Base-by-base conservation (phyloP, 352 stramenopile genomes). In the Globisporangium irregulare region DNA sequence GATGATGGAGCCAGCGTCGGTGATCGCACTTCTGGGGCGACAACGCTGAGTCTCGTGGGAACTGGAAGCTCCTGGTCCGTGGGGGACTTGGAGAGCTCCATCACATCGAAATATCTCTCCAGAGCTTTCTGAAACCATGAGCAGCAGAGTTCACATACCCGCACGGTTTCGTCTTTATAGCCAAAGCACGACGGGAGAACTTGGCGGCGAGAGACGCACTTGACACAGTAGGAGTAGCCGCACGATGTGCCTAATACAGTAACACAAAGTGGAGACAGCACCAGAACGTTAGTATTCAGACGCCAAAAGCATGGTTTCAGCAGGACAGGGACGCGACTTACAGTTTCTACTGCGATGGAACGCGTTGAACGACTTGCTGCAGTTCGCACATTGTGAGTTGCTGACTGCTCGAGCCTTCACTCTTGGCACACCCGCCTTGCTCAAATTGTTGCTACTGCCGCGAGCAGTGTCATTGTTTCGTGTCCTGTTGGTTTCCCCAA, bases 301-400 rank as follows among this genome's bases (percentile, higher is more conserved):
- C 3, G 1, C 9, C 25, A 59, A 22, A 2, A 59, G 9, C 9
- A 25, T 25, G 6, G 29, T 46, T 46, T 38, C 36, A 14, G 29
- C 29, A 50, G 5, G n/a, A 60, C 15, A 29, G n/a, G 27, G 14
- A 25, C 5, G 9, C 60, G 15, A 69, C 20, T 70, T 65, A 72
- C 86, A 93, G 48, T 86, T 78, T 51, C 76, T 79, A 50, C 80
- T 85, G 29, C 85, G 86, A 59, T 91, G 77, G 65, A 93, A 93
- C 4, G 86, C 73, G 41, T 79, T 86, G 64, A 93, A 92, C 32
- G 77, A 92, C 48, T 87, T 87, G 29, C 65, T 70, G 68, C 86
- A 93, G 38, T 77, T 74, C 34, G 46, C 73, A 59, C 86, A 93
- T 3, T 78, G 69, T 15, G 77, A 63, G 27, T 79, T 79, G 8